Evolutionary conservation across 2,329 filamentous ascomycete species (phyloP).

Genomic region (Microdochium trichocladiopsis): DNA sequence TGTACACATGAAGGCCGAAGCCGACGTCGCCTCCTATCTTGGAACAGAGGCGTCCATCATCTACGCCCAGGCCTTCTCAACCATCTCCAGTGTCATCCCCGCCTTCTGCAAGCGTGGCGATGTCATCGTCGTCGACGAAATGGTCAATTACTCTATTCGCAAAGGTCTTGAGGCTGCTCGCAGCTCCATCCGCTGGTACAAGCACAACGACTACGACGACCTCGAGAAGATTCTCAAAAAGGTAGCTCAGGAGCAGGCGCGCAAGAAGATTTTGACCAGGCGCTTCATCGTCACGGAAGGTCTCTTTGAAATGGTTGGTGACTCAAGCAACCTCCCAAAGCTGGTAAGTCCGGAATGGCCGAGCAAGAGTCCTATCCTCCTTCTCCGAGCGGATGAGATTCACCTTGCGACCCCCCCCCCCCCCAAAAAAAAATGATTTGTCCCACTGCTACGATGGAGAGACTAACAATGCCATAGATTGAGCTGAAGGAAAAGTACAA

Average conservation of each 20-base stretch:
- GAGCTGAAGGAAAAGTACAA: conserved; percentile 96
- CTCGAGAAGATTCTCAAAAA: conserved; percentile 78
- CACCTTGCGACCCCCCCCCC: too few relatives aligned
- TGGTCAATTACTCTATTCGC: conserved; percentile 87
- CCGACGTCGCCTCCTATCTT: conserved; percentile 84
- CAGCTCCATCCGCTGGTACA: conserved; percentile 87
- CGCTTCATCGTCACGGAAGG: conserved; percentile 96
- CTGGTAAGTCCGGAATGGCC: conserved; percentile 48
- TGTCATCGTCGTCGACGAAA: conserved; percentile 91
- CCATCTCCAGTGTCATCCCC: conserved; percentile 93
- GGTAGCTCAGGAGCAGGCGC: conserved; percentile 79
- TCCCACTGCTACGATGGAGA: conserved; percentile 4
- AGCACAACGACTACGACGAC: conserved; percentile 94
- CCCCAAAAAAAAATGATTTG: too few relatives aligned
- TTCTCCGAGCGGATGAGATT: too few relatives aligned
- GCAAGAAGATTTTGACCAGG: conserved; percentile 78
- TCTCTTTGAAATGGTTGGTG: conserved; percentile 84
- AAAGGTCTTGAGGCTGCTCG: conserved; percentile 91
- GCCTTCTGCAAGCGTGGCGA: conserved; percentile 96
- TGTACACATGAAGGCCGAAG: conserved; percentile 94
- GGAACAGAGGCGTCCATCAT: conserved; percentile 87
- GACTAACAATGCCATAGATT: conserved; percentile 41
- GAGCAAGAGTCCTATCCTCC: too few relatives aligned
- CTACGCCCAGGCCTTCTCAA: conserved; percentile 93
- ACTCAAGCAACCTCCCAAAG: conserved; percentile 76